Percentiles rank a stretch among this genome's conserved stretches.
Evolutionary conservation across 805 yeast species (phyloP).

Genomic region (Crinitomyces ghanaensis): DNA sequence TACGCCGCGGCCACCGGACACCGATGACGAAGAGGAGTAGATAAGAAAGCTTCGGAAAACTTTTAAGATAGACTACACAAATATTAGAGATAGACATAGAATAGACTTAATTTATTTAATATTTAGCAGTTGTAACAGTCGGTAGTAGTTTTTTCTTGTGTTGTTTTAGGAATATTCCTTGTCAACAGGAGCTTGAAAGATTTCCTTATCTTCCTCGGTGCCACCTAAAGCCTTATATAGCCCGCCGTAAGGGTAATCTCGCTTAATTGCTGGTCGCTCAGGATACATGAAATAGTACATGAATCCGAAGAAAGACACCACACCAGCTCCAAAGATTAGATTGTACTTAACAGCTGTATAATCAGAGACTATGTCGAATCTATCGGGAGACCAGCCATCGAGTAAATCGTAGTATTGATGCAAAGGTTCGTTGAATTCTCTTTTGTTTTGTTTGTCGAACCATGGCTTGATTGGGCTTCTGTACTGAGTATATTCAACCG

Average conservation of each 20-base stretch:
- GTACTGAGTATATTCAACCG: conserved; percentile 46
- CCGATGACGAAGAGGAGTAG: conserved; percentile 75
- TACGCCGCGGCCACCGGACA: conserved; percentile 86
- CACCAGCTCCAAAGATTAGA: conserved; percentile 40
- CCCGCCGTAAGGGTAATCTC: conserved; percentile 67
- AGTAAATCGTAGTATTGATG: conserved; percentile 61
- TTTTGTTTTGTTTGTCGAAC: conserved; percentile 72
- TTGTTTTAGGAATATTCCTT: conserved; percentile 3
- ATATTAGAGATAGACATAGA: no score
- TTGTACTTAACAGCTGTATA: conserved; percentile 49
- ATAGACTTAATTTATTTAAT: no score
- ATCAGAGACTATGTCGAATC: conserved; percentile 49
- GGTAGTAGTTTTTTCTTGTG: neutral
- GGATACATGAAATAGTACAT: conserved; percentile 45
- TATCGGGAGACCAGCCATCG: conserved; percentile 83
- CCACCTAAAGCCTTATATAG: conserved; percentile 65
- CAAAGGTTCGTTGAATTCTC: conserved; percentile 64
- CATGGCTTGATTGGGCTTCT: conserved; percentile 63
- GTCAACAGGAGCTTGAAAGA: conserved; percentile 19
- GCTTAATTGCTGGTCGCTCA: conserved; percentile 63
- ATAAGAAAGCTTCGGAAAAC: no score
- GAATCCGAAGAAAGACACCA: conserved; percentile 32
- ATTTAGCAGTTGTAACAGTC: no score
- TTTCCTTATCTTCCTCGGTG: conserved; percentile 24
- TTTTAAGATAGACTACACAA: no score